Conservation (phyloP, 441 rosid genomes). For the Mallotus japonicus region DNA sequence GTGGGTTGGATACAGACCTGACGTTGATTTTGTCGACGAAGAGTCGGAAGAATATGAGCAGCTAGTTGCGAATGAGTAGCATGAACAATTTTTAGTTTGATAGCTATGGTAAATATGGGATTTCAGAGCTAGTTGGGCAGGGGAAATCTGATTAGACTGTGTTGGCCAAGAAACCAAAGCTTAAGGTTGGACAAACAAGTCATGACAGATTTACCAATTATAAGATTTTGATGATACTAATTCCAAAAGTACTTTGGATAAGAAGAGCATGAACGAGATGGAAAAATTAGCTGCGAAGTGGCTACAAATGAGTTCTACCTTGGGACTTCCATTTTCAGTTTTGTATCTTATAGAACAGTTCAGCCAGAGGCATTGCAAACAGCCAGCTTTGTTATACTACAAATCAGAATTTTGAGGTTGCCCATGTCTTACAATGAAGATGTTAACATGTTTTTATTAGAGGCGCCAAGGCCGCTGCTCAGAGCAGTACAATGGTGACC, state of each 20-base stretch:
- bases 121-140: neutral
- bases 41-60: conserved; percentile 25
- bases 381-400: too few species aligned
- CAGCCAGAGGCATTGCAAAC: too few species aligned
- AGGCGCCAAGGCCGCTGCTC: too few species aligned
- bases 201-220: neutral
- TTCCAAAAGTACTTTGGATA: neutral
- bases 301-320: too few species aligned
- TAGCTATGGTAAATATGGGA: neutral
- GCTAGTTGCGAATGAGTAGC: conserved; percentile 4
- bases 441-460: too few species aligned
- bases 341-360: too few species aligned
- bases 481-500: too few species aligned
- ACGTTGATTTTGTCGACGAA: conserved; percentile 26
- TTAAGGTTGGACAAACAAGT: neutral
- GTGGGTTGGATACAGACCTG: conserved; percentile 31
- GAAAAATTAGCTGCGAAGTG: too few species aligned
- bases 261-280: too few species aligned
- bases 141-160: neutral
- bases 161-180: neutral
- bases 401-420: too few species aligned
- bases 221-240: neutral
- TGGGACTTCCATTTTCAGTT: too few species aligned
- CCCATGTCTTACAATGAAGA: too few species aligned
- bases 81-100: neutral